These are phyloP conservation scores for Serpula lacrymans DNA, from an alignment of 768 basidiomycete species.

Conservation along the genomic window DNA sequence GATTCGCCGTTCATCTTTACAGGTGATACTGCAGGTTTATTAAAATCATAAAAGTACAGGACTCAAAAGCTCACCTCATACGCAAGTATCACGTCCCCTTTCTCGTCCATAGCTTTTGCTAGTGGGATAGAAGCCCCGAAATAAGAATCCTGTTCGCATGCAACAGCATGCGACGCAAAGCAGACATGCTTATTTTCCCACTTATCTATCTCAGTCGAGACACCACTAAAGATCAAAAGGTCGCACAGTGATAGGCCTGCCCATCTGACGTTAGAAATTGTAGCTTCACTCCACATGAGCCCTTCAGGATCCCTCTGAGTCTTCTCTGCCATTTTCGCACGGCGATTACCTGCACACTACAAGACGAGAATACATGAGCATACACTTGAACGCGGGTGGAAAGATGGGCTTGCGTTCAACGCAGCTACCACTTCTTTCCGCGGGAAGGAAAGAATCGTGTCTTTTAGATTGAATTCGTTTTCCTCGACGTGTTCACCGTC, in stretches of 20 bases:
- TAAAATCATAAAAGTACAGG: too few relatives aligned
- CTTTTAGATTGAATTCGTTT: constrained; percentile 10
- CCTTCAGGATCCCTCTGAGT: constrained; percentile 48
- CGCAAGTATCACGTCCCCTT: constrained; percentile 56
- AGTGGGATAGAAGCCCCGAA: constrained; percentile 66
- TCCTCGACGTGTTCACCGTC: constrained; percentile 19
- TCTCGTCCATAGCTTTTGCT: constrained; percentile 42
- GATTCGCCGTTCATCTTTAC: constrained; percentile 62
- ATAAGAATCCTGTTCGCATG: constrained; percentile 57
- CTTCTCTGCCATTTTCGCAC: constrained; percentile 59
- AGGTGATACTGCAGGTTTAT: too few relatives aligned
- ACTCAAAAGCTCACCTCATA: constrained; percentile 60
- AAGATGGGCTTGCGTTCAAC: constrained; percentile 45
- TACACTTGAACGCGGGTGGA: too few relatives aligned
- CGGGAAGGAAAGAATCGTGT: constrained; percentile 16
- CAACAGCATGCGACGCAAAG: constrained; percentile 57
- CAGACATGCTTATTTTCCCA: constrained; percentile 45
- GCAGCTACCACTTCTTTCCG: constrained; percentile 42
- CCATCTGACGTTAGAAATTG: constrained; percentile 70
- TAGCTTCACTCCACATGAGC: constrained; percentile 63
- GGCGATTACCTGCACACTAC: constrained; percentile 62
- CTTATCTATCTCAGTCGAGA: constrained; percentile 28
- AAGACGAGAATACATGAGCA: too few relatives aligned
- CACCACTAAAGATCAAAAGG: constrained; percentile 44
- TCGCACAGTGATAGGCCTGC: constrained; percentile 57